Conservation (phyloP, 192 early-diverging fungal genomes). For the Backusella tarrabulga region DNA sequence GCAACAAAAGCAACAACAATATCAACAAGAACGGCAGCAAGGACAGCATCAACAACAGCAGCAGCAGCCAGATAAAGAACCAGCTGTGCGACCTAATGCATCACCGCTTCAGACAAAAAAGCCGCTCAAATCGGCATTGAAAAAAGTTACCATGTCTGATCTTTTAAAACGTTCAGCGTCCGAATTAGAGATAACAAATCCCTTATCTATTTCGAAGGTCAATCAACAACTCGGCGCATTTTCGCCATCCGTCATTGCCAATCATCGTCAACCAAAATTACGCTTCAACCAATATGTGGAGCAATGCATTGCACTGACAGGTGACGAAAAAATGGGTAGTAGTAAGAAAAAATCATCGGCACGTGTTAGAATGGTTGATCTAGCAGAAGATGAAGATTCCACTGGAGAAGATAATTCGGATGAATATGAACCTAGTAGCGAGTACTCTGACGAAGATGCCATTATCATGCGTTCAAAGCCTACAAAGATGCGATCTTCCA, state of each 20-base stretch:
- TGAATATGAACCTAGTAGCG: constrained; percentile 2
- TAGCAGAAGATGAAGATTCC: background rate
- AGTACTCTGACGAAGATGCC: background rate
- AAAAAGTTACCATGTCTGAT: constrained; percentile 54
- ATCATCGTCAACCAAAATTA: constrained; percentile 53
- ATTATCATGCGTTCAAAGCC: background rate
- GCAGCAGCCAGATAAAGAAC: background rate
- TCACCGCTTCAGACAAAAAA: background rate
- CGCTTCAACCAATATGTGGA: constrained; percentile 59
- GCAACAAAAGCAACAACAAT: constrained; percentile 4
- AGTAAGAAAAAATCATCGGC: background rate
- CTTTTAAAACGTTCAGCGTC: constrained; percentile 38
- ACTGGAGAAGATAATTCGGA: background rate
- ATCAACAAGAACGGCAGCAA: background rate
- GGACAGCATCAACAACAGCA: background rate
- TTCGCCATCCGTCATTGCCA: constrained; percentile 42
- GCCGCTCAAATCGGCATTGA: constrained; percentile 50
- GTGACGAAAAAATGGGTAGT: constrained; percentile 18
- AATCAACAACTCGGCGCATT: constrained; percentile 32
- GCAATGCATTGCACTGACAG: constrained; percentile 50
- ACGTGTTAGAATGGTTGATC: background rate
- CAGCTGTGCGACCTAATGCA: background rate
- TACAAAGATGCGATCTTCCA: constrained; percentile 6
- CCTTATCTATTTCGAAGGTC: constrained; percentile 28
- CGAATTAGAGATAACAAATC: constrained; percentile 30